These are phyloP conservation scores for Plasmodium ovale DNA, from an alignment of 169 alveolate species.

Conservation along the genomic window DNA sequence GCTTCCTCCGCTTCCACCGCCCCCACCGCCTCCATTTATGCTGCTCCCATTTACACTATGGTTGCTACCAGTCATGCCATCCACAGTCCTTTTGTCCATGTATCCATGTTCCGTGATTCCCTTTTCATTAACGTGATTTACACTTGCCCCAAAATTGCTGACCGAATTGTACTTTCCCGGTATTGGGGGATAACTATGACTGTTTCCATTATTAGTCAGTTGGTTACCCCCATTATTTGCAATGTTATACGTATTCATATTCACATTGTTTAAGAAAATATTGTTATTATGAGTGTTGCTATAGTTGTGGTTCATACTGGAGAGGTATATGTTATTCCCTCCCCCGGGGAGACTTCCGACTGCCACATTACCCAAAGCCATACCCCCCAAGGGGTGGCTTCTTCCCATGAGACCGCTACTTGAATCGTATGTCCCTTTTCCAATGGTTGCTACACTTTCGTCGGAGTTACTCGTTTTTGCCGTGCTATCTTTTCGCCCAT, in stretches of 20 bases:
- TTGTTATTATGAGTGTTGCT: not conserved
- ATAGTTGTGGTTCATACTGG: conserved; percentile 6
- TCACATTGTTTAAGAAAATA: conserved; percentile 21
- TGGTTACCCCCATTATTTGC: conserved; percentile 5
- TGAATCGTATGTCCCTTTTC: conserved; percentile 1
- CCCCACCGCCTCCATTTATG: not conserved
- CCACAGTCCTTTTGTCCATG: conserved; percentile 11
- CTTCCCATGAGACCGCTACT: not conserved
- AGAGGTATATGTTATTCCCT: not conserved
- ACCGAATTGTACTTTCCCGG: conserved; percentile 27
- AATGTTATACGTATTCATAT: conserved; percentile 3
- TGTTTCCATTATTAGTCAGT: conserved; percentile 21
- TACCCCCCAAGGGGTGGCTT: too few species aligned
- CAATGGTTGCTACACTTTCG: conserved; percentile 3
- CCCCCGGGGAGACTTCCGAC: too few species aligned
- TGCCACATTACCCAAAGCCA: too few species aligned
- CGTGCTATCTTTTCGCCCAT: conserved; percentile 1
- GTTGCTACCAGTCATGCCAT: not conserved
- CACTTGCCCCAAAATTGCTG: conserved; percentile 8
- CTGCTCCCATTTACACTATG: not conserved
- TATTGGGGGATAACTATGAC: not conserved
- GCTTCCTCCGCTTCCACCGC: not conserved
- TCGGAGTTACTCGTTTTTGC: conserved; percentile 2
- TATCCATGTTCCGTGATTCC: conserved; percentile 5
- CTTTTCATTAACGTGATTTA: conserved; percentile 16